Evolutionary conservation across 2,329 filamentous ascomycete species (phyloP).

Genomic region (Neoascochyta sp.): DNA sequence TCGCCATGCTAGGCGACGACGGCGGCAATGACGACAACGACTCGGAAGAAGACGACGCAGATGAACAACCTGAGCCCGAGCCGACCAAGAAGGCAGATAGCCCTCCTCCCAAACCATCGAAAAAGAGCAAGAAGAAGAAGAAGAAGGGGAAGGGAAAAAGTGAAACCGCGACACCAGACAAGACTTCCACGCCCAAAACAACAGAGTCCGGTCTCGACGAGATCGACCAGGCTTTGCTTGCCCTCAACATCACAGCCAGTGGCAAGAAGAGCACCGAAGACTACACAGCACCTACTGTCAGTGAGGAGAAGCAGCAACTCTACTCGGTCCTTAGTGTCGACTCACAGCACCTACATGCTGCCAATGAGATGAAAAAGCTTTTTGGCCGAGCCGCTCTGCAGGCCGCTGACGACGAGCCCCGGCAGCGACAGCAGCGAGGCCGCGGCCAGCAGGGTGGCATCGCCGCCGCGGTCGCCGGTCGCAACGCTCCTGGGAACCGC

Average conservation of each 20-base stretch:
- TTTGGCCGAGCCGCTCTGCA: slow-evolving; percentile 65
- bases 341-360: slow-evolving; percentile 72
- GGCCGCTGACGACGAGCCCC: slow-evolving; percentile 50
- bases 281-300: slow-evolving; percentile 17
- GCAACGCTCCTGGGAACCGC: slow-evolving; percentile 54
- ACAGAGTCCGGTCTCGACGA: slow-evolving; percentile 52
- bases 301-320: slow-evolving; percentile 48
- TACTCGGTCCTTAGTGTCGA: slow-evolving; percentile 58
- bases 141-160: slow-evolving; percentile 55
- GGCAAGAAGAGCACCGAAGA: slow-evolving; percentile 14
- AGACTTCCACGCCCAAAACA: slow-evolving; percentile 17
- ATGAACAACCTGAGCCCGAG: slow-evolving; percentile 35
- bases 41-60: slow-evolving; percentile 34
- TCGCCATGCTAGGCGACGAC: slow-evolving; percentile 45
- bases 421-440: slow-evolving; percentile 50
- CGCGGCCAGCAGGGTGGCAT: slow-evolving; percentile 59
- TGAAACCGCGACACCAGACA: slow-evolving; percentile 18
- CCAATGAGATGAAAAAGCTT: slow-evolving; percentile 83
- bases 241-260: slow-evolving; percentile 46
- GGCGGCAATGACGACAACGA: slow-evolving; percentile 40
- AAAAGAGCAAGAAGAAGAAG: slow-evolving; percentile 57
- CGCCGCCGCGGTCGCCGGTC: slow-evolving; percentile 54
- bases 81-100: slow-evolving; percentile 8
- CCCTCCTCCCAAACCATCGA: slow-evolving; percentile 33
- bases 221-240: slow-evolving; percentile 61